Conservation (phyloP, 1,284 basidiomycete genomes). For the Vanrija humicola region DNA sequence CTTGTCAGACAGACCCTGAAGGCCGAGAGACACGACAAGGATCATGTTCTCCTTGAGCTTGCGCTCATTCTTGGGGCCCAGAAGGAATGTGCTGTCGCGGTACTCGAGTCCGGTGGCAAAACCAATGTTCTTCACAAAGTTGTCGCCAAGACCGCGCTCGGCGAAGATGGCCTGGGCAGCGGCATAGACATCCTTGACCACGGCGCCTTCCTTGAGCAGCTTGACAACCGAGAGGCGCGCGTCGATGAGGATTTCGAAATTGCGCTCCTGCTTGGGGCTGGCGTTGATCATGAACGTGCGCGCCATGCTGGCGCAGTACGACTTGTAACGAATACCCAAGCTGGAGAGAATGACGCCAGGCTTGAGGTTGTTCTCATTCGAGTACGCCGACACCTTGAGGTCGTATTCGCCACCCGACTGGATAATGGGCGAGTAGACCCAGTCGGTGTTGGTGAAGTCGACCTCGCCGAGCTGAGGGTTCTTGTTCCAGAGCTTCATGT, state of each 20-base stretch:
- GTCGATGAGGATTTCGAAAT: slow-evolving; percentile 73
- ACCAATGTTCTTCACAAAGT: slow-evolving; percentile 85
- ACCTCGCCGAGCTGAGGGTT: slow-evolving; percentile 67
- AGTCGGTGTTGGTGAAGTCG: slow-evolving; percentile 83
- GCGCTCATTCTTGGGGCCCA: slow-evolving; percentile 75
- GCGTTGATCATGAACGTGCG: slow-evolving; percentile 95
- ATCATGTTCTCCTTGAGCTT: slow-evolving; percentile 76
- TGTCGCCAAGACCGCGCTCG: slow-evolving; percentile 73
- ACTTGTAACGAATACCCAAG: slow-evolving; percentile 87
- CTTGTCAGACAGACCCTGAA: slow-evolving; percentile 70
- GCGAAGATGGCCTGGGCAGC: slow-evolving; percentile 69
- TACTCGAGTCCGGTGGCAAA: slow-evolving; percentile 93
- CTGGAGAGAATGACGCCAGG: slow-evolving; percentile 86
- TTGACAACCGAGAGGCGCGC: slow-evolving; percentile 73
- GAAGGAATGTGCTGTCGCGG: slow-evolving; percentile 78
- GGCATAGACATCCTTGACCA: slow-evolving; percentile 74
- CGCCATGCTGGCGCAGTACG: slow-evolving; percentile 86
- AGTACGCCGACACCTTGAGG: slow-evolving; percentile 78
- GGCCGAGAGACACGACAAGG: slow-evolving; percentile 77
- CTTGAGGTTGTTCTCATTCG: slow-evolving; percentile 77
- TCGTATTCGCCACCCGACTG: slow-evolving; percentile 93
- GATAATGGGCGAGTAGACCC: slow-evolving; percentile 92
- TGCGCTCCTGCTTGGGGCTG: slow-evolving; percentile 77
- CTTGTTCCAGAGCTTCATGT: slow-evolving; percentile 85
- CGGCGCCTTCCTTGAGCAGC: slow-evolving; percentile 75